Evolutionary conservation across 106 monocot species (phyloP).

Genomic region (Iris macrosiphon): DNA sequence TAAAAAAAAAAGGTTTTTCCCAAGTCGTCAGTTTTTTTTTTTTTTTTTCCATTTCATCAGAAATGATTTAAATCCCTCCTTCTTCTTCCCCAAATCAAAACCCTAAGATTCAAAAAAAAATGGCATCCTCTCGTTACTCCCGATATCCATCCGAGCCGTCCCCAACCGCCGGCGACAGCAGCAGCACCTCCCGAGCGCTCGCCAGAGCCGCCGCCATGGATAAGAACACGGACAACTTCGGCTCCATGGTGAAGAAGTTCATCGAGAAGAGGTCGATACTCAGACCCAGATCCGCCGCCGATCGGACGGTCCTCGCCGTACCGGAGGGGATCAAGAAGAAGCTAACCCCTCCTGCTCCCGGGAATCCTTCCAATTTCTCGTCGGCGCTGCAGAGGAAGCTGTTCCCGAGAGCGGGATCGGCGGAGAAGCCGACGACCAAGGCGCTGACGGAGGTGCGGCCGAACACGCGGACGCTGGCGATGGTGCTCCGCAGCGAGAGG

Average conservation of each 20-base stretch:
- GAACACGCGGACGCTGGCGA: constrained; percentile 77
- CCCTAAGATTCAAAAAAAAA: background rate
- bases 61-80: background rate
- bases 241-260: constrained; percentile 68
- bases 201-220: constrained; percentile 1
- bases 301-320: constrained; percentile 3
- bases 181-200: too few species aligned
- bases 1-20: too few species aligned
- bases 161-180: background rate
- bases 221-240: constrained; percentile 28
- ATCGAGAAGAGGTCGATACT: constrained; percentile 67
- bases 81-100: background rate
- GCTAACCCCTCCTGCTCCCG: background rate
- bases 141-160: background rate
- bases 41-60: too few species aligned
- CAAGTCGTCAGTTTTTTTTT: too few species aligned
- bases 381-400: constrained; percentile 51
- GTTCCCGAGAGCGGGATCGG: constrained; percentile 46
- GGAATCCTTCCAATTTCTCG: constrained; percentile 10
- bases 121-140: background rate
- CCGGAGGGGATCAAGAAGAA: constrained; percentile 8
- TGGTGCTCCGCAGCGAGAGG: constrained; percentile 91
- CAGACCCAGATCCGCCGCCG: too few species aligned
- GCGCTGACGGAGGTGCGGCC: constrained; percentile 62
- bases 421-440: constrained; percentile 21